Conservation (phyloP, 139 green algal species). For the Chlamydomonas sphaeroides region DNA sequence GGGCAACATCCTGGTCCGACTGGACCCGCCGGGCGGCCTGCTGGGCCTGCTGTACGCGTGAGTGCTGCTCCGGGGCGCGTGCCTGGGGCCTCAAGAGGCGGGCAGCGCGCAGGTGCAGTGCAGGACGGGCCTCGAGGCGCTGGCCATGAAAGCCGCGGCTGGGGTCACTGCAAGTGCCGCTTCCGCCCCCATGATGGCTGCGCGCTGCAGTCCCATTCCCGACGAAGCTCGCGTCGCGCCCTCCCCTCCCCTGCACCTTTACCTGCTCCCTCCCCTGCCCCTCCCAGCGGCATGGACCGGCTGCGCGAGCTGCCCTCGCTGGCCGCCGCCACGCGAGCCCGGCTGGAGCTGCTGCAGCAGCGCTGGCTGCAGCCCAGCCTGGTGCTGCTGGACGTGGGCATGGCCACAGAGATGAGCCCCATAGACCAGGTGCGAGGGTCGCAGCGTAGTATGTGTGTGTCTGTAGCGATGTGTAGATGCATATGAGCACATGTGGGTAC, state of each 20-base stretch:
- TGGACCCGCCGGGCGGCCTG: constrained; percentile 63
- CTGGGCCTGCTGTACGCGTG: constrained; percentile 57
- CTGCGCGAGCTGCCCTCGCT: neutral
- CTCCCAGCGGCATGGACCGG: constrained; percentile 9
- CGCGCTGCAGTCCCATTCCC: no score
- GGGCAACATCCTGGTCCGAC: constrained; percentile 90
- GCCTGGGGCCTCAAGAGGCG: no score
- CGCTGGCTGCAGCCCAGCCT: constrained; percentile 74
- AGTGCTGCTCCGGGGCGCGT: neutral
- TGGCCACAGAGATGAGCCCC: constrained; percentile 82
- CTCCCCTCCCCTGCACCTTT: no score
- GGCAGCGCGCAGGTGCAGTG: neutral
- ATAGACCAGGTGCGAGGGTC: constrained; percentile 70
- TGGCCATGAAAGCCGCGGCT: no score
- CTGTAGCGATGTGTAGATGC: no score
- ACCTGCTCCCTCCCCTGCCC: neutral
- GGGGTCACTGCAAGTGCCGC: no score
- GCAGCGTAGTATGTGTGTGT: constrained; percentile 65
- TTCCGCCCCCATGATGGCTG: no score
- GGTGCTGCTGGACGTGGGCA: constrained; percentile 92
- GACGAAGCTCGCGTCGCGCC: no score
- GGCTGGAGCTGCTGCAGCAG: constrained; percentile 54
- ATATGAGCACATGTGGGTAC: no score
- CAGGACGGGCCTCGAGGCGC: no score
- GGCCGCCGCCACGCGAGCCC: constrained; percentile 18